Conservation (phyloP, 2,329 filamentous ascomycete genomes). For the Neurospora sp. region DNA sequence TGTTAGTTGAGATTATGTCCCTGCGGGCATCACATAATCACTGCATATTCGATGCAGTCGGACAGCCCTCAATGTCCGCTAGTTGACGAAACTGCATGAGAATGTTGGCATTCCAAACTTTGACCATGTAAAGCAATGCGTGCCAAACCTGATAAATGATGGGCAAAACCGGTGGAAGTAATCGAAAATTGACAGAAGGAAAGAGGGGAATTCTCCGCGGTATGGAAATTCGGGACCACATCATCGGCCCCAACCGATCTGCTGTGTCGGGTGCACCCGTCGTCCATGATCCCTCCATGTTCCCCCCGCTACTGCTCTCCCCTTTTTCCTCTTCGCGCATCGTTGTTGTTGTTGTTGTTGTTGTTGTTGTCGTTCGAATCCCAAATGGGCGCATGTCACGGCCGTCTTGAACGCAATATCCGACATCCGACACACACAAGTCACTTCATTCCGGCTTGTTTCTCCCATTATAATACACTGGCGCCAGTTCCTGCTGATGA, state of each 20-base stretch:
- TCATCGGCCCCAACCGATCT: background rate
- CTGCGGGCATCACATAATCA: too few species aligned
- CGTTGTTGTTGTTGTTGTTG: background rate
- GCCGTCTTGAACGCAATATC: background rate
- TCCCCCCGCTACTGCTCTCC: background rate
- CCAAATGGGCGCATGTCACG: background rate
- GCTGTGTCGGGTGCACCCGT: background rate
- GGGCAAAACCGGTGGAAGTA: too few species aligned
- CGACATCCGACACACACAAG: slow-evolving; percentile 9
- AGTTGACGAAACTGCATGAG: too few species aligned
- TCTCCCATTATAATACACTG: slow-evolving; percentile 32
- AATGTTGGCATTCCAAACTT: too few species aligned
- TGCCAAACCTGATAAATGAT: too few species aligned
- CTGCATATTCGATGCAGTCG: too few species aligned
- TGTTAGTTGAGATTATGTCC: too few species aligned
- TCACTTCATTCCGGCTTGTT: slow-evolving; percentile 15
- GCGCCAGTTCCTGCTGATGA: slow-evolving; percentile 15
- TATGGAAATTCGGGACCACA: background rate
- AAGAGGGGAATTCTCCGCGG: too few species aligned
- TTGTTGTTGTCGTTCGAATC: background rate
- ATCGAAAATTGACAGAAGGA: too few species aligned
- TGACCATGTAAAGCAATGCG: too few species aligned
- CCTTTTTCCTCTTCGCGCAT: background rate
- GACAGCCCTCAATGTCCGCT: too few species aligned
- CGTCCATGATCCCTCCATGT: background rate